phyloP scores from a whole-genome alignment of 1,284 basidiomycete genomes.

The Vanrija pseudolonga region DNA sequence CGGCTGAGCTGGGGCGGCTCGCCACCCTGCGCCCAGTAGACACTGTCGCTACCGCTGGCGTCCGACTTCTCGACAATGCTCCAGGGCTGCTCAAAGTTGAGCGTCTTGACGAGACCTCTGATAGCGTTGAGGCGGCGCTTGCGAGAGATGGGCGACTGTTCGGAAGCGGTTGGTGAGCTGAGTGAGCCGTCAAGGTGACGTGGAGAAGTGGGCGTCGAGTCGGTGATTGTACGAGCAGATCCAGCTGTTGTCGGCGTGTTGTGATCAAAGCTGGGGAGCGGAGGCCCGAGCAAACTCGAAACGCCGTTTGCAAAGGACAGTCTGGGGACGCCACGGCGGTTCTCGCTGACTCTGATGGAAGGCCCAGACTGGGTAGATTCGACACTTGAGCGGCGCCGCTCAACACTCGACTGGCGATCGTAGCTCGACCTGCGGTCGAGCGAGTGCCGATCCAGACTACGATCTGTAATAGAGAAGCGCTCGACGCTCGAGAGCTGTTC shows the following conservation, averaged over 20 bases:
- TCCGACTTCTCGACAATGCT: slow-evolving; percentile 13
- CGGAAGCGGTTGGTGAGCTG: not conserved
- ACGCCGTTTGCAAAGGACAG: slow-evolving; percentile 5
- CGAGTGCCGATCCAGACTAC: no score
- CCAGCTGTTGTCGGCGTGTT: not conserved
- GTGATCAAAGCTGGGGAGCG: slow-evolving; percentile 6
- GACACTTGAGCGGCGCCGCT: no score
- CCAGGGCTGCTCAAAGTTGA: slow-evolving; percentile 45
- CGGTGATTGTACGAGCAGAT: not conserved
- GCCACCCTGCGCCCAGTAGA: slow-evolving; percentile 14
- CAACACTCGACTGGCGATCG: no score
- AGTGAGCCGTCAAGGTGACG: no score
- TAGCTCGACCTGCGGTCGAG: no score
- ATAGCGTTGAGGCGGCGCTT: slow-evolving; percentile 36
- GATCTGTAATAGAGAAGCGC: no score
- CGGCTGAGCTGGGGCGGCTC: slow-evolving; percentile 8
- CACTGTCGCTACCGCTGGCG: not conserved
- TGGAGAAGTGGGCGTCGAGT: no score
- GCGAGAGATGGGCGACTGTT: slow-evolving; percentile 7
- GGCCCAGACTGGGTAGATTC: slow-evolving; percentile 1
- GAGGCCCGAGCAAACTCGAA: slow-evolving; percentile 3
- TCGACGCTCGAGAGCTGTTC: no score
- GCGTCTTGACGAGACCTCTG: slow-evolving; percentile 36
- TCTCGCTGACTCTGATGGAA: slow-evolving; percentile 10
- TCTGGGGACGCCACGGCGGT: slow-evolving; percentile 5